Evolutionary conservation across 805 yeast species (phyloP).

Genomic region (Hanseniaspora mollemarum): DNA sequence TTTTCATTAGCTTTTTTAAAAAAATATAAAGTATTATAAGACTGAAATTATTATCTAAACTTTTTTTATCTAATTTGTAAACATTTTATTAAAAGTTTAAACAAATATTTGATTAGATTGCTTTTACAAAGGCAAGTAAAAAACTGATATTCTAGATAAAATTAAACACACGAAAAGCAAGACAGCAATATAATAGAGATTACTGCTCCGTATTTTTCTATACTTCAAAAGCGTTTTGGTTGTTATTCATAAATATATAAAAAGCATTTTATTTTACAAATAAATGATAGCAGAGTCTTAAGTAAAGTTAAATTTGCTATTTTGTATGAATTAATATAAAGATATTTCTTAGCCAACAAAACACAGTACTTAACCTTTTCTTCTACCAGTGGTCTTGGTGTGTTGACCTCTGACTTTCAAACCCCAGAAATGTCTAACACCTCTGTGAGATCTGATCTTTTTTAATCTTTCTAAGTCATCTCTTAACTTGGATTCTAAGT

Average conservation of each 20-base stretch:
- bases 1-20: too few relatives aligned
- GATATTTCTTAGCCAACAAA: not conserved
- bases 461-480: conserved; percentile 99
- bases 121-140: too few relatives aligned
- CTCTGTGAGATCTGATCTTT: conserved; percentile 99
- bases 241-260: conserved; percentile 13
- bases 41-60: too few relatives aligned
- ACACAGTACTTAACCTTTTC: conserved; percentile 36
- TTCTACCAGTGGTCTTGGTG: conserved; percentile 99
- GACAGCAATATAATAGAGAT: too few relatives aligned
- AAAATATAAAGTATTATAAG: too few relatives aligned
- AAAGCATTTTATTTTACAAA: conserved; percentile 6
- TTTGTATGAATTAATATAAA: not conserved
- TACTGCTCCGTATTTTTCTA: conserved; percentile 12
- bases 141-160: too few relatives aligned
- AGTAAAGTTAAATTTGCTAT: not conserved
- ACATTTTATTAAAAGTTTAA: too few relatives aligned
- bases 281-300: conserved; percentile 3
- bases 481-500: conserved; percentile 98
- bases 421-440: conserved; percentile 99
- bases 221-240: conserved; percentile 12
- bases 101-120: too few relatives aligned
- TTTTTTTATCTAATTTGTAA: too few relatives aligned
- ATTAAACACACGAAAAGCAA: too few relatives aligned
- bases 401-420: conserved; percentile 99